Evolutionary conservation across 768 basidiomycete genomes (phyloP).

Genomic region (Psilocybe tampanensis): DNA sequence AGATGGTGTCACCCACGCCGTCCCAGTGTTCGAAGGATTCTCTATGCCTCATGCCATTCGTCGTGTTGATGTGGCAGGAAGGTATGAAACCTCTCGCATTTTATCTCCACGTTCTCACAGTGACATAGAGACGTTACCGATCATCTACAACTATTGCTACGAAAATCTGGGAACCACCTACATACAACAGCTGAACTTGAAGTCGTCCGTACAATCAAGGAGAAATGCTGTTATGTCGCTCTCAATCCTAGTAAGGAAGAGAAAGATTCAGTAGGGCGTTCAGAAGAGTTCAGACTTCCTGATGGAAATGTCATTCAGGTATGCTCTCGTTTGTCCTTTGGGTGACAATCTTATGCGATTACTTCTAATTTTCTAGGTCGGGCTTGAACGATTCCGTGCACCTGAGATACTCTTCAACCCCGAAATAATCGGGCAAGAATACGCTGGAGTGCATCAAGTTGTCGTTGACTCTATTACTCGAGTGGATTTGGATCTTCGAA

Average conservation of each 20-base stretch:
- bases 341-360: slow-evolving; percentile 14
- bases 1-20: slow-evolving; percentile 98
- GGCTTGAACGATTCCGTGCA: slow-evolving; percentile 92
- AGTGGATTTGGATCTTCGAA: slow-evolving; percentile 94
- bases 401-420: slow-evolving; percentile 99
- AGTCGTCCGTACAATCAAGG: slow-evolving; percentile 96
- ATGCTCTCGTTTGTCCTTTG: slow-evolving; percentile 20
- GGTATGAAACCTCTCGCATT: slow-evolving; percentile 48
- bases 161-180: slow-evolving; percentile 93
- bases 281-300: slow-evolving; percentile 90
- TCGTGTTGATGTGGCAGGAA: slow-evolving; percentile 93
- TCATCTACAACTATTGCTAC: slow-evolving; percentile 89
- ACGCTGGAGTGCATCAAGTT: slow-evolving; percentile 96
- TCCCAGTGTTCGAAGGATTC: slow-evolving; percentile 98
- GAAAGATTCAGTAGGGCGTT: slow-evolving; percentile 78
- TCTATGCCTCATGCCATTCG: slow-evolving; percentile 99
- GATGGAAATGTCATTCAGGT: slow-evolving; percentile 95
- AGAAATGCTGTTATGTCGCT: slow-evolving; percentile 97
- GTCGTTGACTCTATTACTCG: slow-evolving; percentile 98
- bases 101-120: slow-evolving; percentile 18
- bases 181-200: slow-evolving; percentile 98
- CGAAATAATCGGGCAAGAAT: slow-evolving; percentile 94
- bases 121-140: slow-evolving; percentile 88
- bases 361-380: slow-evolving; percentile 60
- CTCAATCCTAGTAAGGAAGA: slow-evolving; percentile 93